Conservation (phyloP, 1,284 basidiomycete species). For the Taiwanofungus camphoratus region DNA sequence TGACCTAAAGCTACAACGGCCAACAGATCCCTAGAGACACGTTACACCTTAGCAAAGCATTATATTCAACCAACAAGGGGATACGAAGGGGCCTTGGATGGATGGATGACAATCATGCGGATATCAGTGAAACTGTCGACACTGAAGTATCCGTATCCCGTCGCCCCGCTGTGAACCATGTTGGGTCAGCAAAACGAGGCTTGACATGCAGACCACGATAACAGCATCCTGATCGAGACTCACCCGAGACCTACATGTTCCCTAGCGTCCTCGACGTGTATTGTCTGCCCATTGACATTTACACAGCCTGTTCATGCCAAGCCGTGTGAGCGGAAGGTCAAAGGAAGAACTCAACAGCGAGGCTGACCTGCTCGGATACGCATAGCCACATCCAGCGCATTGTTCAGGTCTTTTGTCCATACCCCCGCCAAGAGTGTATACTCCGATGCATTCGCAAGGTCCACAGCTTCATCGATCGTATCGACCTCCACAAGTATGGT, state of each 20-base stretch:
- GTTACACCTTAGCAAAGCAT: too few species aligned
- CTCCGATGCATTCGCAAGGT: conserved; percentile 47
- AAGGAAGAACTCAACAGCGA: background rate
- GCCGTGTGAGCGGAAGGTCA: background rate
- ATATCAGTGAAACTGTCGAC: conserved; percentile 46
- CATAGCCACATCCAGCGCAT: conserved; percentile 42
- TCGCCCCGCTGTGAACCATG: conserved; percentile 42
- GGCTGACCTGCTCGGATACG: conserved; percentile 41
- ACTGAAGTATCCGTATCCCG: conserved; percentile 48
- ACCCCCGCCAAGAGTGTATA: conserved; percentile 49
- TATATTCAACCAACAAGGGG: too few species aligned
- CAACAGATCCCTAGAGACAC: too few species aligned
- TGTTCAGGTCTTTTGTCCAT: conserved; percentile 46
- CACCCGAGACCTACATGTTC: conserved; percentile 28
- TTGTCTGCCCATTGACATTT: conserved; percentile 34
- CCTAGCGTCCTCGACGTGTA: conserved; percentile 21
- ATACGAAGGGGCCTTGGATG: conserved; percentile 18
- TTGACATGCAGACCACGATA: too few species aligned
- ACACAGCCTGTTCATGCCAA: conserved; percentile 29
- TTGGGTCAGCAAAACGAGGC: too few species aligned
- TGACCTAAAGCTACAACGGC: too few species aligned
- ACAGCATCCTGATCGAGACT: too few species aligned
- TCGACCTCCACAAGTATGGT: conserved; percentile 38
- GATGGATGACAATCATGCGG: conserved; percentile 37
- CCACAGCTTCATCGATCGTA: conserved; percentile 46